Conservation (phyloP, 805 yeast species). For the Teunomyces funiuensis region DNA sequence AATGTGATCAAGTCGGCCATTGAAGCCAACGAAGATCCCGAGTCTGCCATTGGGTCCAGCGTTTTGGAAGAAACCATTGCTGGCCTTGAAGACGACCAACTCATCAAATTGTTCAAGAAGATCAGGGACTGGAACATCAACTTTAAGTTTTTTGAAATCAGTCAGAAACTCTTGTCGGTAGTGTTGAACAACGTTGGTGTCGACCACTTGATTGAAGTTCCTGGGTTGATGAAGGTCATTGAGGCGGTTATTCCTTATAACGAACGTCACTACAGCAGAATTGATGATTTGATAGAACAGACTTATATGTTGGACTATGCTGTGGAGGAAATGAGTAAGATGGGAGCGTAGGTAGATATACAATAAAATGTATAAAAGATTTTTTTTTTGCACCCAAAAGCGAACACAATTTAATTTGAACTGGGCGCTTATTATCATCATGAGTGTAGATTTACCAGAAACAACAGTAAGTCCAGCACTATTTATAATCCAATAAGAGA, state of each 20-base stretch:
- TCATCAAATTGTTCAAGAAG: constrained; percentile 63
- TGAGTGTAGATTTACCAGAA: constrained; percentile 1
- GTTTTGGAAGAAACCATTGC: constrained; percentile 65
- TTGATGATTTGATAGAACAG: constrained; percentile 80
- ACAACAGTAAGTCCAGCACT: constrained; percentile 2
- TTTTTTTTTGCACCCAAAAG: constrained; percentile 1
- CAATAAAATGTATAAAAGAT: not conserved
- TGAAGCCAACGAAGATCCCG: constrained; percentile 47
- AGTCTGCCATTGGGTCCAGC: constrained; percentile 52
- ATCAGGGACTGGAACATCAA: constrained; percentile 95
- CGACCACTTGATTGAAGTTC: constrained; percentile 58
- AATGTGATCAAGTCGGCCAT: constrained; percentile 69
- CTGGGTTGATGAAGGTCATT: constrained; percentile 64
- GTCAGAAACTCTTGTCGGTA: constrained; percentile 74
- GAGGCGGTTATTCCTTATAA: constrained; percentile 86
- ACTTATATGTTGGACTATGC: constrained; percentile 85
- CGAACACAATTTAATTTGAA: not conserved
- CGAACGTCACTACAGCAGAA: constrained; percentile 76
- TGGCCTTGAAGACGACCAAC: constrained; percentile 56
- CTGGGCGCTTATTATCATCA: constrained; percentile 1
- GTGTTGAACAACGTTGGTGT: constrained; percentile 56
- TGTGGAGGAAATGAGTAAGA: constrained; percentile 65
- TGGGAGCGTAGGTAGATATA: constrained; percentile 4
- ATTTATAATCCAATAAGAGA: not conserved
- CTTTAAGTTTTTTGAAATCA: constrained; percentile 72